A percentile compares a stretch with the other conserved stretches of the same genome.
phyloP scores from a whole-genome alignment of 1,284 basidiomycete genomes.

The Leccinum griseonigrum region DNA sequence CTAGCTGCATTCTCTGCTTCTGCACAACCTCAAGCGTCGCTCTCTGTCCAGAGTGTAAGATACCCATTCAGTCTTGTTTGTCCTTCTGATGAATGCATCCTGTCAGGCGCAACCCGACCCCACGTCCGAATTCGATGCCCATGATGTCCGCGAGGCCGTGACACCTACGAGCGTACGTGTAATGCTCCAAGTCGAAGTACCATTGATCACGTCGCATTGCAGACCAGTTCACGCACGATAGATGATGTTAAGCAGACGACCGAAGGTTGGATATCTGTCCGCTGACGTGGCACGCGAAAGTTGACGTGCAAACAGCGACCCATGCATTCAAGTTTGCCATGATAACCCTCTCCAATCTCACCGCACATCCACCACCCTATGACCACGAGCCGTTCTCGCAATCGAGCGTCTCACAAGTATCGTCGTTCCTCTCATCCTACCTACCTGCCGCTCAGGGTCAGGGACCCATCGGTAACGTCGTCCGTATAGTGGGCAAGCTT shows the following conservation, averaged over 20 bases:
- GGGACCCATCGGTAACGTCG: constrained; percentile 62
- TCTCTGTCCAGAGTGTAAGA: constrained; percentile 25
- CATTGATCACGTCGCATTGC: constrained; percentile 2
- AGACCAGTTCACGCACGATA: constrained; percentile 15
- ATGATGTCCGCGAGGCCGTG: constrained; percentile 16
- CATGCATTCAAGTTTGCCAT: constrained; percentile 73
- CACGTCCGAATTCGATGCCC: constrained; percentile 3
- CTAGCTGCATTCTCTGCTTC: constrained; percentile 40
- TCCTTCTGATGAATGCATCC: neutral
- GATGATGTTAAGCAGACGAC: constrained; percentile 40
- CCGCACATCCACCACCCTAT: constrained; percentile 52
- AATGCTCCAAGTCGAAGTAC: neutral
- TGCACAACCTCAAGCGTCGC: constrained; percentile 32
- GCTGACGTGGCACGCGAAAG: neutral
- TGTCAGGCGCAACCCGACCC: constrained; percentile 15
- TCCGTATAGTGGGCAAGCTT: constrained; percentile 64
- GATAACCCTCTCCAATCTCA: constrained; percentile 58
- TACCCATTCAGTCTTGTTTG: neutral
- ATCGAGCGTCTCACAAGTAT: constrained; percentile 37
- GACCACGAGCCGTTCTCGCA: constrained; percentile 49
- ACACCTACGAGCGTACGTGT: constrained; percentile 14
- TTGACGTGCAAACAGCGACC: constrained; percentile 43
- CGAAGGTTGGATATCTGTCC: constrained; percentile 41
- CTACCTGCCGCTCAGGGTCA: constrained; percentile 68
- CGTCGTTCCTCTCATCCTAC: constrained; percentile 59